Base-by-base conservation (phyloP, 352 stramenopile genomes). In the Globisporangium spinosum region DNA sequence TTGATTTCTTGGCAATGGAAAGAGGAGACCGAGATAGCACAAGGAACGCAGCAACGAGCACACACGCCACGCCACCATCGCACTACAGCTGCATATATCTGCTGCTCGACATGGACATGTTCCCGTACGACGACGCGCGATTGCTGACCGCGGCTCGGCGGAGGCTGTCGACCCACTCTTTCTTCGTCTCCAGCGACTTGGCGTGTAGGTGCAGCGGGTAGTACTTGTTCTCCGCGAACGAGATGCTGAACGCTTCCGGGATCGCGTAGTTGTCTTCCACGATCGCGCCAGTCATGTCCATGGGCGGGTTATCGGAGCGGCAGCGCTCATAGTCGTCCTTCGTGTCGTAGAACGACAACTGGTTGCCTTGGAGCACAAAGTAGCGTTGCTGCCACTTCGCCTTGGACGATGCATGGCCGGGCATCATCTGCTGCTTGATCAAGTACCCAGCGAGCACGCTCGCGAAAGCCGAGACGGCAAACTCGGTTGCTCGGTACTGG, bases 321-420 rank as follows among this genome's bases (percentile, higher is more conserved):
- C 80, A 89, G 57, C 88, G 86, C 68, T 93, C 83, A 69, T 93
- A 95, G 71, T 95, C 88, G 56, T 94, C 86, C 63, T 95, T 94
- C 2, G 86, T 94, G 62, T 93, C 86, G 71, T 90, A 95, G 43
- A 91, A 93, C 51, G 79, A 91, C 34, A 95, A 71, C 67, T 91
- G 82, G 27, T 75, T 74, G 29, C 87, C 88, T 73, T 94, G 82
- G 15, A 95, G 65, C 49, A 95, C 88, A 71, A 95, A 93, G 75
- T 94, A 95, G 12, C 86, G 86, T 70, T 94, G 88, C 74, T 94
- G 85, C 88, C 88, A 95, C 72, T 91, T 90, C n/a, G 78, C 76
- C 25, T 69, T 81, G 29, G 67, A 76, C 40, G 59, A 71, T 60
- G 63, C 73, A 60, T 72, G 77, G 25, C 78, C 78, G 8, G 77